Conservation (phyloP, 192 early-diverging fungal genomes). For the Gigaspora rosea region DNA sequence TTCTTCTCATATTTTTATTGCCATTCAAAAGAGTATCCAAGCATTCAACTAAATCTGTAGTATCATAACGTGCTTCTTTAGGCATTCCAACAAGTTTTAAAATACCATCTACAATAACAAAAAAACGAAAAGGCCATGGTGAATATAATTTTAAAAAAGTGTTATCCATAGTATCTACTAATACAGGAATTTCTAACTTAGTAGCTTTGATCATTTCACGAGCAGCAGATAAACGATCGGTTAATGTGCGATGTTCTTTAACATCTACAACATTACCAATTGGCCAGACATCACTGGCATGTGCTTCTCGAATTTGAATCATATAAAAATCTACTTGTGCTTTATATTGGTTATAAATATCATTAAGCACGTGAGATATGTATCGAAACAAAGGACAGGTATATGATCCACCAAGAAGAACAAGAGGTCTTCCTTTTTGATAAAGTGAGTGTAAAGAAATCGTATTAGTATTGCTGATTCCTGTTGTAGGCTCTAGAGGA, state of each 20-base stretch:
- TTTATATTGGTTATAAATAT: slow-evolving; percentile 18
- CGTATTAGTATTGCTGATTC: not conserved
- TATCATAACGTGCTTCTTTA: slow-evolving; percentile 28
- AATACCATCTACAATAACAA: slow-evolving; percentile 26
- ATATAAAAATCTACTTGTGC: slow-evolving; percentile 21
- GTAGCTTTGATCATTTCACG: slow-evolving; percentile 18
- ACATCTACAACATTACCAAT: no score
- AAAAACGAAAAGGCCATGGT: slow-evolving; percentile 23
- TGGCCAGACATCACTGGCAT: no score
- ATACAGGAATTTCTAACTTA: slow-evolving; percentile 7
- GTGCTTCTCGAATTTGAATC: not conserved
- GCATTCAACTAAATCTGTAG: not conserved
- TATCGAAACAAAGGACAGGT: not conserved
- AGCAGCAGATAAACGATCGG: slow-evolving; percentile 21
- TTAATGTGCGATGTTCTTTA: not conserved
- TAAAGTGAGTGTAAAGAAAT: slow-evolving; percentile 26
- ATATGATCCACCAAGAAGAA: not conserved
- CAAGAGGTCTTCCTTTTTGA: slow-evolving; percentile 10
- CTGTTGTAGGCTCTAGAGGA: slow-evolving; percentile 6
- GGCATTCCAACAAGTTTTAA: not conserved
- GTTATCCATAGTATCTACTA: slow-evolving; percentile 24
- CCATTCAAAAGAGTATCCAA: slow-evolving; percentile 15
- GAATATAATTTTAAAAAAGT: slow-evolving; percentile 22
- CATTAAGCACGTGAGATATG: slow-evolving; percentile 25
- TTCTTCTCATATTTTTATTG: not conserved